Base-by-base conservation (phyloP, 2,329 filamentous ascomycete genomes). In the Cytospora piceae region DNA sequence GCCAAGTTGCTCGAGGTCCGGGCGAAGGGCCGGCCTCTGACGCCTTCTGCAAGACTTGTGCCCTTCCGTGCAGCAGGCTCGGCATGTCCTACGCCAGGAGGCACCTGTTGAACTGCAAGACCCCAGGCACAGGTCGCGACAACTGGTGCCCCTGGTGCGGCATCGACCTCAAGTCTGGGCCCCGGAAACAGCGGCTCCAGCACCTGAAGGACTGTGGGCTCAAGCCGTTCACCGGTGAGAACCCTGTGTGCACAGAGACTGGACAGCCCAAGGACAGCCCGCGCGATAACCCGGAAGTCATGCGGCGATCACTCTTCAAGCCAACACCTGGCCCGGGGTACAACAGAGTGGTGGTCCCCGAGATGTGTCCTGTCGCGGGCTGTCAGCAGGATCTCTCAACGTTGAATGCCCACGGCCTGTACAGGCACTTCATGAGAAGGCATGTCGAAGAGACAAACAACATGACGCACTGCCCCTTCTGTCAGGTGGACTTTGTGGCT, bases 111-210 rank as follows among this genome's bases (percentile, higher is more conserved):
- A 46, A 59, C 64, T 70, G 68, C 65, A 66, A 67, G 65, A 37
- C 64, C 9, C 39, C 42, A n/a, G 37, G 46, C 29, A 42, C 34
- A 3, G 39, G 15, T 1, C 17, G 53, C 9, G 56, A 56, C 17
- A 60, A 49, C 42, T 69, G 60, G 58, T 70, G 68, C 61, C 64
- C 68, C 14, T 70, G 68, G 68, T 70, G 68, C 46, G 68, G 68
- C 31, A 29, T 67, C 51, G 64, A 64, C 31, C 27, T 68, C 32
- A 52, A 61, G 27, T 27, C 42, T 3, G 39, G 29, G 29, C 24
- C 54, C 4, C 55, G 17, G 15, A 15, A 34, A 15, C 15, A 29
- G 27, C 29, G 63, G 32, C 29, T 56, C 34, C 22, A 42, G 24
- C 67, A 69, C 39, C 63, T 69, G 37, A 51, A 51, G 17, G 34